phyloP scores from a whole-genome alignment of 2,329 filamentous ascomycete species.

The Colletotrichum higginsianum region DNA sequence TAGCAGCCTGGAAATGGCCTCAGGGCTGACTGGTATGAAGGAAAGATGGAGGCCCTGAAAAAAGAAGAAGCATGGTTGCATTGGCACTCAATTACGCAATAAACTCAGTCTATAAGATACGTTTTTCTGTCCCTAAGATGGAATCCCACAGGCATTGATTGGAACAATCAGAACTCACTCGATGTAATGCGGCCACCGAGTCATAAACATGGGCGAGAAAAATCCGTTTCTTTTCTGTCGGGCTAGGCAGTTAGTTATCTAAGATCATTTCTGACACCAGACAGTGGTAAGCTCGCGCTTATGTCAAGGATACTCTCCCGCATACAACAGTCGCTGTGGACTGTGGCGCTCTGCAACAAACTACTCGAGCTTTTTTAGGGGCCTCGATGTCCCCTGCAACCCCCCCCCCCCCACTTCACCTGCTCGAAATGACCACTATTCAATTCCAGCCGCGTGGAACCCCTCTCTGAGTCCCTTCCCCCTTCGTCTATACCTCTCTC shows the following conservation, averaged over 20 bases:
- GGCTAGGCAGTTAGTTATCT: conserved; percentile 7
- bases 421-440: conserved; percentile 13
- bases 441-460: conserved; percentile 36
- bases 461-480: not conserved
- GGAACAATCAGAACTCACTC: not conserved
- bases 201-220: not conserved
- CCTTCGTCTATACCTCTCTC: conserved; percentile 21
- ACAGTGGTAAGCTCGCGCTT: conserved; percentile 13
- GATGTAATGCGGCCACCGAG: not conserved
- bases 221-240: not conserved
- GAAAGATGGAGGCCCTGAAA: no score
- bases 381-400: not conserved
- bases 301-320: conserved; percentile 19
- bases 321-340: conserved; percentile 19
- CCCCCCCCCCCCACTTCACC: conserved; percentile 15
- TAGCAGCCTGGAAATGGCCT: not conserved
- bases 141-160: not conserved
- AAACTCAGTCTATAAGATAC: no score
- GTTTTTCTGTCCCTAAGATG: not conserved
- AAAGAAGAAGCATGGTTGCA: no score
- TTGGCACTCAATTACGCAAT: no score
- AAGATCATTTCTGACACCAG: conserved; percentile 6
- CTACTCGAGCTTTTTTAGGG: conserved; percentile 26
- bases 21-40: no score
- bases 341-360: conserved; percentile 36